Base-by-base conservation (phyloP, 2,329 filamentous ascomycete species). In the Ploettnerulaceae sp. region DNA sequence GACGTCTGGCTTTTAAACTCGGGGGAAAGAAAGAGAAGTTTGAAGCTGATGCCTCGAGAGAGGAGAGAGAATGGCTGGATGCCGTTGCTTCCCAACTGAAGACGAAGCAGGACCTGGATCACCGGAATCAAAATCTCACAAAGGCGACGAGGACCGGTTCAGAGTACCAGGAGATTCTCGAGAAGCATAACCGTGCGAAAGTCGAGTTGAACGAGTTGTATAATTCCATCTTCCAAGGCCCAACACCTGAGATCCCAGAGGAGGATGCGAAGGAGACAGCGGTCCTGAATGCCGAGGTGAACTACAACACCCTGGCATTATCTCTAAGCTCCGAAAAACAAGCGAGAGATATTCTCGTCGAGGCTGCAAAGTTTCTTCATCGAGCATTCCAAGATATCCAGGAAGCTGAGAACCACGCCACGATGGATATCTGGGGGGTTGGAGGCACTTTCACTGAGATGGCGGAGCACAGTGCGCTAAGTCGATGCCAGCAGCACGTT, bases 51-150 rank as follows among this genome's bases (percentile, higher is more conserved):
- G 72, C 74, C 11, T 68, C 69, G 38, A 75, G 73, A 51, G 76
- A 79, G 59, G 75, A 79, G 59, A 62, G 65, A 33, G 75, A 79
- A 51, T 80, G 77, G 59, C 67, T 76, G 20, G 70, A 75, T 35
- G 75, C 70, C 0, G 66, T 76, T 36, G 71, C 76, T 48, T 61
- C 70, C 22, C 67, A 73, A 47, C 67, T 73, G 18, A 66, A 70
- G 18, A 69, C 71, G 32, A 67, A 70, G 35, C 67, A 71, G 29
- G 57, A 68, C 38, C 66, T 71, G 28, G 64, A 67, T 1, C 63
- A 65, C 41, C 56, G 79, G 2, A 61, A 64, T 4, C 40, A 40
- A 1, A 67, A 72, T 47, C 64, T 73, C 1, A 51, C 59, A 0
- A 64, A 71, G 3, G 75, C 75, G 0, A 52, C 65, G 11, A 51